phyloP scores from a whole-genome alignment of 2,329 filamentous ascomycete species.

The Clonostachys solani region DNA sequence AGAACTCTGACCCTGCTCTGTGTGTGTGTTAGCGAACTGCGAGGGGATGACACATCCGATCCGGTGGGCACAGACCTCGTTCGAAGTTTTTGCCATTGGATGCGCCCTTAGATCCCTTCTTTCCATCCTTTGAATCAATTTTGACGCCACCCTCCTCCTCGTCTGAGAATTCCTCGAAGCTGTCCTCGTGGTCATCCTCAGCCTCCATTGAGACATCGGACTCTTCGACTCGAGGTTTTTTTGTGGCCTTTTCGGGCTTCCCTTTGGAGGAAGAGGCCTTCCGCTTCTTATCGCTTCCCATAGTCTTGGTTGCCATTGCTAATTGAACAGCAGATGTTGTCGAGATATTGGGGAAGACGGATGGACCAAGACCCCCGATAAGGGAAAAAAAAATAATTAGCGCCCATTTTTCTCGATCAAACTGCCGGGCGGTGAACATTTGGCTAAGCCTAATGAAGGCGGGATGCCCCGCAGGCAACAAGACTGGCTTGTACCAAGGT shows the following conservation, averaged over 20 bases:
- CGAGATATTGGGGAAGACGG: background rate
- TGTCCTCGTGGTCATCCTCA: slow-evolving; percentile 32
- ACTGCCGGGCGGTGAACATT: slow-evolving; percentile 27
- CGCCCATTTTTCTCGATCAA: slow-evolving; percentile 13
- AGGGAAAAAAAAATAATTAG: background rate
- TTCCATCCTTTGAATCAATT: slow-evolving; percentile 32
- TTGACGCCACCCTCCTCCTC: slow-evolving; percentile 49
- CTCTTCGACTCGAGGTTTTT: slow-evolving; percentile 20
- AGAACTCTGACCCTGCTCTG: slow-evolving; percentile 53
- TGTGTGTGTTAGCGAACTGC: slow-evolving; percentile 3
- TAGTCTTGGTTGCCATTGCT: slow-evolving; percentile 41
- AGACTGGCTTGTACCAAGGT: too few relatives aligned
- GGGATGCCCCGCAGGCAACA: background rate
- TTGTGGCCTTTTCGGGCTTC: slow-evolving; percentile 29
- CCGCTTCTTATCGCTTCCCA: slow-evolving; percentile 48
- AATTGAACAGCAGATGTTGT: background rate
- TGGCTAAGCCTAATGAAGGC: slow-evolving; percentile 10
- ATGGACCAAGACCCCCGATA: background rate
- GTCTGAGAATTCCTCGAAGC: slow-evolving; percentile 40
- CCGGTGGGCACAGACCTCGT: slow-evolving; percentile 24
- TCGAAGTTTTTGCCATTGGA: slow-evolving; percentile 33
- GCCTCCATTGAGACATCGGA: slow-evolving; percentile 30
- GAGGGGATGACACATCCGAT: background rate
- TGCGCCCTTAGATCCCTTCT: slow-evolving; percentile 23
- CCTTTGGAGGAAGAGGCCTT: slow-evolving; percentile 46